These are phyloP conservation scores for Cymbidium sinense DNA, from an alignment of 106 monocot genomes.

Conservation along the genomic window DNA sequence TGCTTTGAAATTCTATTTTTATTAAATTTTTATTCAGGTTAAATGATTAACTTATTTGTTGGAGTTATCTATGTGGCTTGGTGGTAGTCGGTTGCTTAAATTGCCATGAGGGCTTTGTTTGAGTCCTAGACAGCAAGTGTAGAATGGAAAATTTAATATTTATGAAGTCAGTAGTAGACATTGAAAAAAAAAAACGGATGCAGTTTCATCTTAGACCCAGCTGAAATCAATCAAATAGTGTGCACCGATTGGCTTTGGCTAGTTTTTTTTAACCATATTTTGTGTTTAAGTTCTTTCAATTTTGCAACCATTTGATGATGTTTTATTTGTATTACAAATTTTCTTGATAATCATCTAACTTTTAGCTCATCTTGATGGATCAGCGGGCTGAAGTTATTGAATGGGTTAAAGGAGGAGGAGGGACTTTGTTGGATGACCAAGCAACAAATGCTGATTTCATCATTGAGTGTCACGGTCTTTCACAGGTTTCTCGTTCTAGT, in stretches of 20 bases:
- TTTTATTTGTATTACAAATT: not conserved
- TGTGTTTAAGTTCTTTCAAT: not conserved
- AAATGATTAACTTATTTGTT: not conserved
- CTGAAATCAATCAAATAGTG: not conserved
- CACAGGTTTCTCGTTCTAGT: conserved; percentile 9
- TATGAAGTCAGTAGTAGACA: not conserved
- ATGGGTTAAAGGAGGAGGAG: conserved; percentile 83
- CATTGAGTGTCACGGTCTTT: conserved; percentile 60
- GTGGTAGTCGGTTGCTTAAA: not conserved
- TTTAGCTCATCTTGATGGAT: conserved; percentile 7
- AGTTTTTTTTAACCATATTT: not conserved
- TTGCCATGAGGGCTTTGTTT: not conserved
- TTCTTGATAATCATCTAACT: not conserved
- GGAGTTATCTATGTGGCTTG: not conserved
- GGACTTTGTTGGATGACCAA: conserved; percentile 39
- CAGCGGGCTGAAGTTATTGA: conserved; percentile 81
- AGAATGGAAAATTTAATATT: not conserved
- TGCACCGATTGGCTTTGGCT: not conserved
- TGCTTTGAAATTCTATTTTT: not conserved
- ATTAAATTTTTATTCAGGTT: not conserved
- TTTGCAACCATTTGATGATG: conserved; percentile 1
- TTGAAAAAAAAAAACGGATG: not conserved
- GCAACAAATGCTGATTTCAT: conserved; percentile 43
- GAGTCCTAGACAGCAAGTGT: not conserved
- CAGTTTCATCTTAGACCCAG: not conserved